These are phyloP conservation scores for Metschnikowia gelsemii DNA, from an alignment of 805 yeast species.

Conservation along the genomic window DNA sequence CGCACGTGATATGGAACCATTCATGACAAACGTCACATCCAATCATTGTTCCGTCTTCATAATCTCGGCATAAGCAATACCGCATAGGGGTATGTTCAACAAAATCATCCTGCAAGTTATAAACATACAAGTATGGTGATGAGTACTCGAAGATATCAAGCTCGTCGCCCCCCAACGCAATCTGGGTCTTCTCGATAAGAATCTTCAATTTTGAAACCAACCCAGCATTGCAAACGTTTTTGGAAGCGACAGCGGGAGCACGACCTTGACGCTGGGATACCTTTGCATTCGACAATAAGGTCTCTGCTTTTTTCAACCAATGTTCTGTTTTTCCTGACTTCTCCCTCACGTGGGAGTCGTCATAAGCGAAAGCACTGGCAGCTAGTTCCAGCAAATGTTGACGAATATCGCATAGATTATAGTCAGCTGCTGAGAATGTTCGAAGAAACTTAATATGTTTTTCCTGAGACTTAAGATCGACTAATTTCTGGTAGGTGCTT, in stretches of 20 bases:
- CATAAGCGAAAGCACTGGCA: constrained; percentile 24
- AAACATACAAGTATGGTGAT: constrained; percentile 24
- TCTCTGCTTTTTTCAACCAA: constrained; percentile 26
- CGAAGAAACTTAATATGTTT: constrained; percentile 29
- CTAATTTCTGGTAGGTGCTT: constrained; percentile 22
- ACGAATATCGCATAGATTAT: constrained; percentile 25
- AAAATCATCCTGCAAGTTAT: constrained; percentile 11
- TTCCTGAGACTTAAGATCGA: constrained; percentile 26
- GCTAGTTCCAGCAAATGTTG: constrained; percentile 24
- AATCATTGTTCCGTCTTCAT: constrained; percentile 62
- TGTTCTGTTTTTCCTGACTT: constrained; percentile 22
- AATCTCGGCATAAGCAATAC: constrained; percentile 63
- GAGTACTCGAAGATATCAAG: constrained; percentile 27
- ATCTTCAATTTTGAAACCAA: constrained; percentile 23
- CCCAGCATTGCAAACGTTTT: constrained; percentile 21
- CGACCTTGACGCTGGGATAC: constrained; percentile 14
- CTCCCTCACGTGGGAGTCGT: constrained; percentile 15
- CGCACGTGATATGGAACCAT: constrained; percentile 68
- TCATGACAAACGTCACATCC: constrained; percentile 70
- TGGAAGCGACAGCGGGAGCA: constrained; percentile 5
- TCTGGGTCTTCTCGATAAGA: constrained; percentile 23
- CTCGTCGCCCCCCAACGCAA: constrained; percentile 27
- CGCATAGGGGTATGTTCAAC: constrained; percentile 15
- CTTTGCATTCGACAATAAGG: constrained; percentile 16
- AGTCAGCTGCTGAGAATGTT: constrained; percentile 13